Evolutionary conservation across 2,329 filamentous ascomycete species (phyloP), one percentile per base, ranked within the genome.

Genomic region (Aspergillus unguis): DNA sequence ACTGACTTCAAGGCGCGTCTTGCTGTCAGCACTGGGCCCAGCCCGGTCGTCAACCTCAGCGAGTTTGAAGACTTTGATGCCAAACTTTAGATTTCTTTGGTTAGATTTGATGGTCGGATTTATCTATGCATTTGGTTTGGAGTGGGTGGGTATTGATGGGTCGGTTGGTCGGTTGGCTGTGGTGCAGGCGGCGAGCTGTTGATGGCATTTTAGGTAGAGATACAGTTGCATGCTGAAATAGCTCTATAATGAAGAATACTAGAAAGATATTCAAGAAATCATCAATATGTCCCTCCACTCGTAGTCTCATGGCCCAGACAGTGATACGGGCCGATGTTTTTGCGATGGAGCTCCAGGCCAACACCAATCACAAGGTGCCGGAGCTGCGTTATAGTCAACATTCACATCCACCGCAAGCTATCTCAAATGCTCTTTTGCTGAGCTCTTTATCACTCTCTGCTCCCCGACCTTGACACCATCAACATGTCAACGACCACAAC

Each of bases 51-150:
- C 65, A 87, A 94, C 59, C 71, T 97, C 51, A 86, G 80, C 56
- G 88, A 91, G 65, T 97, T 92, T 71, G 88, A 96, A 68, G 92
- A 96, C 54, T 77, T 86, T 54, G 90, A 89, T 58, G 75, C 88
- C 10, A 96, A 96, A 76, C 79, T 96, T 52, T 92, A 51, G 42
- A 45, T 46, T 43, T 43, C 23, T 33, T 25, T 32, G 35, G 11
- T 44, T 50, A 50, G n/a, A 38, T 45, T 31, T 11, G 17, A 17
- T 51, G 11, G 26, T 25, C 10, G 43, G 33, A 25, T 37, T 25
- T 26, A 38, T 6, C n/a, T 28, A 32, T 50, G 42, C 41, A 53
- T 53, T 17, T 17, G 32, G 11, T 36, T 44, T 45, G 38, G 40
- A 25, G 41, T 33, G 29, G 51, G 35, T 45, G 42, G 33, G 36